Conservation (phyloP, 108 stramenopile species). For the Parietichytrium sp. region DNA sequence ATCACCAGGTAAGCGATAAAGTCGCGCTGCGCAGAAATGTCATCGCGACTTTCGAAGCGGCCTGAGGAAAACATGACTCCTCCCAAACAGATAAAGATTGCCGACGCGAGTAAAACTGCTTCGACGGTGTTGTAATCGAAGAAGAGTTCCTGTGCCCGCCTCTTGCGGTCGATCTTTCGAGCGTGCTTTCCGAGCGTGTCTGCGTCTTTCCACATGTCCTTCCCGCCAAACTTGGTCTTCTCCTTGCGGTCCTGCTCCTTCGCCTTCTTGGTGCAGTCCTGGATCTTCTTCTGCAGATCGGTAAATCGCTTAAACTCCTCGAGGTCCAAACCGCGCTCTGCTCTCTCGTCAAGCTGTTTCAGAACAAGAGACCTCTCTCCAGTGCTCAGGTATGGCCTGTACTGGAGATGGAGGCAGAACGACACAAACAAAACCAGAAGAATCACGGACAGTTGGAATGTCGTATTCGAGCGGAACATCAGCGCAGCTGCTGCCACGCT, state of each 20-base stretch:
- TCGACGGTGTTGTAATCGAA: conserved; percentile 53
- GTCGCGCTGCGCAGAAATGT: conserved; percentile 8
- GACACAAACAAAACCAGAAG: conserved; percentile 45
- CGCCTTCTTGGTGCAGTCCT: conserved; percentile 10
- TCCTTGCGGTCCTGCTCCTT: not conserved
- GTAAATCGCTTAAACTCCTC: conserved; percentile 21
- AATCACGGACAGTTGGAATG: conserved; percentile 41
- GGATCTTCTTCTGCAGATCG: conserved; percentile 8
- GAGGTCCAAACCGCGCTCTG: not conserved
- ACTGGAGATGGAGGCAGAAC: conserved; percentile 39
- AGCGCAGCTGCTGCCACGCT: conserved; percentile 40
- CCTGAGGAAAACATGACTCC: conserved; percentile 45
- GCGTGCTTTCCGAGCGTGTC: not conserved
- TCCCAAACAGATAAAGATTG: conserved; percentile 39
- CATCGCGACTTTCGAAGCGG: not conserved
- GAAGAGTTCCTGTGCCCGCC: not conserved
- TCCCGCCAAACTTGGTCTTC: not conserved
- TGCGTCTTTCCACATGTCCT: not conserved
- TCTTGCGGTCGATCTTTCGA: not conserved
- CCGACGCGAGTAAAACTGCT: conserved; percentile 10
- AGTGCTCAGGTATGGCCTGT: conserved; percentile 47
- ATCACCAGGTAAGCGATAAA: not conserved
- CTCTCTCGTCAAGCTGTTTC: conserved; percentile 16
- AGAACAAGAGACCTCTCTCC: conserved; percentile 34
- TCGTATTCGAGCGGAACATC: conserved; percentile 39